Base-by-base conservation (phyloP, 805 yeast genomes). In the Schwanniomyces polymorphus region DNA sequence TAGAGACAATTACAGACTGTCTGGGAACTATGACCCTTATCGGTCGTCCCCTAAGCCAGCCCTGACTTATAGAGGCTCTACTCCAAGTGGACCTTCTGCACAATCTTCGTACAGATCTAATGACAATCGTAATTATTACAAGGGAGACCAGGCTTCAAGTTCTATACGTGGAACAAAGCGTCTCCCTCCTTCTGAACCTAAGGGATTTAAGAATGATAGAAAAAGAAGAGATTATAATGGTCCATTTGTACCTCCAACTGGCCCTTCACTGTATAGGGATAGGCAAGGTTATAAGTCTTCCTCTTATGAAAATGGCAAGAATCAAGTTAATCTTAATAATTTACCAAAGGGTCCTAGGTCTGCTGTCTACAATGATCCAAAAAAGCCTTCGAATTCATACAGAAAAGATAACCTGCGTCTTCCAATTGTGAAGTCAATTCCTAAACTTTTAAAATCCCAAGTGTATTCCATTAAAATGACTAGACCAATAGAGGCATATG, bases 401-500 rank as follows among this genome's bases (percentile, higher is more conserved):
- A 46, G 40, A 27, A 35, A 27, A 10, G 48, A 41, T 18, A 27
- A 27, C 7, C 28, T 18, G 21, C 41, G 28, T 14, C 35, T 27
- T 25, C 27, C 27, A 17, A 5, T 28, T 12, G 18, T 27, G 5
- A 39, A 29, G 16, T 21, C 38, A 10, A 33, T 44, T 7, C 41
- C 46, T 18, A 61, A 58, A 45, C 60, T 65, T 27, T 42, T 48
- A 14, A 56, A 56, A 9, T 49, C 58, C 16, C 78, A 73, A 47
- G 60, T 70, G 11, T 73, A 66, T 49, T 61, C 67, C 52, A 49
- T 71, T 2, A 63, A 61, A 47, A 53, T 60, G 5, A 50, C 44
- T 1, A 57, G 68, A 27, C 48, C 63, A 6, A 55, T 64, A 1
- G 75, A 76, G 10, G 61, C 79, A 2, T 90, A 86, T 63, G 85